Evolutionary conservation across 2,329 filamentous ascomycete species (phyloP).

Genomic region (Lecanoromycetidae sp.): DNA sequence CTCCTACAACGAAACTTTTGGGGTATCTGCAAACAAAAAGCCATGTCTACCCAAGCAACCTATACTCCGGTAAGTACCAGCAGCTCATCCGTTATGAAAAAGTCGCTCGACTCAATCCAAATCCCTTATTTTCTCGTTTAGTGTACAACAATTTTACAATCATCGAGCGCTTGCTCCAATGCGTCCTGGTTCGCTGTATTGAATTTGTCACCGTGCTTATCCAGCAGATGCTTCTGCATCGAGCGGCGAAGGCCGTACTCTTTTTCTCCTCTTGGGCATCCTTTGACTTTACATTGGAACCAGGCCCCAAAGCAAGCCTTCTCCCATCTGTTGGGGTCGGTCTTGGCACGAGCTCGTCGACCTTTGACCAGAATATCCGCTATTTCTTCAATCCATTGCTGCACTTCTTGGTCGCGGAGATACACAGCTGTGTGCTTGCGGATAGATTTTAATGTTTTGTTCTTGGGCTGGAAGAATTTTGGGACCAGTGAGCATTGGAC

Average conservation of each 20-base stretch:
- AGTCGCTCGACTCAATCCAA: too few relatives aligned
- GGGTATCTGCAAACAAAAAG: background rate
- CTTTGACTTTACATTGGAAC: constrained; percentile 12
- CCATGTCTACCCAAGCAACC: too few relatives aligned
- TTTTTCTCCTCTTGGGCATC: constrained; percentile 12
- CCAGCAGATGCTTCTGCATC: constrained; percentile 12
- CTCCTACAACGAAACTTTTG: too few relatives aligned
- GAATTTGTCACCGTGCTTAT: background rate
- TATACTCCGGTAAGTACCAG: too few relatives aligned
- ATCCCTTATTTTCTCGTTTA: too few relatives aligned
- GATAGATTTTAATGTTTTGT: constrained; percentile 9
- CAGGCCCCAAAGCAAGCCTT: constrained; percentile 13
- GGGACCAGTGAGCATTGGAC: constrained; percentile 1
- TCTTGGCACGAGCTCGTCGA: constrained; percentile 8
- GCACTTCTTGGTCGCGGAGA: background rate
- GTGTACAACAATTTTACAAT: constrained; percentile 8
- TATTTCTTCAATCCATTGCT: background rate
- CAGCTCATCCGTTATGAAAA: too few relatives aligned
- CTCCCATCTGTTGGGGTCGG: constrained; percentile 11
- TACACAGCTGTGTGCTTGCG: constrained; percentile 3
- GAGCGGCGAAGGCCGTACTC: constrained; percentile 11
- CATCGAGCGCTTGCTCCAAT: constrained; percentile 4
- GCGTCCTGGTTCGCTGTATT: background rate
- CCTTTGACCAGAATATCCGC: constrained; percentile 8
- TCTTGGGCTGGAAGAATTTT: constrained; percentile 1